Base-by-base conservation (phyloP, 2,329 filamentous ascomycete genomes). In the Pseudophaeomoniella oleicola region DNA sequence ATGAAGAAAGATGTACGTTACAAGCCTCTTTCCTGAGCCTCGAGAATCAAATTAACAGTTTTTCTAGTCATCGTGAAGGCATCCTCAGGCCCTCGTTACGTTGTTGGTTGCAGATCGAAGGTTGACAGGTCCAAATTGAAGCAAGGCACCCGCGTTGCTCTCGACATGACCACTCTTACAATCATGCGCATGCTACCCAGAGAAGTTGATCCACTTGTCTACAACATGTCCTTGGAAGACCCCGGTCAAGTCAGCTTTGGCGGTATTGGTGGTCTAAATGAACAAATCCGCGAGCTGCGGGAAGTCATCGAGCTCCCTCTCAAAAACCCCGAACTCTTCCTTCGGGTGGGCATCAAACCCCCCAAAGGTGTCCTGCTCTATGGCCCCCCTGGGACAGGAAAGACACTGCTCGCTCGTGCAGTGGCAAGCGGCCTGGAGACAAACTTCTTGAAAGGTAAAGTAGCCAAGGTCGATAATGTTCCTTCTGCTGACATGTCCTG, bases 131-230 rank as follows among this genome's bases (percentile, higher is more conserved):
- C 71, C 44, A 96, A 94, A 70, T 68, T 98, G 57, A 98, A 96
- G 73, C 90, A 98, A 64, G 92, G 92, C 51, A 94, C 88, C 17
- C 84, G 90, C 54, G 90, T 98, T 38, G 88, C 90, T 19, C 78
- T 98, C 41, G 90, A 98, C 55, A 98, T 98, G 90, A 98, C 90
- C 36, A 98, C 90, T 14, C 81, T 98, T 49, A 98, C 90, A 42
- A 98, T 98, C 62, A 98, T 98, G 90, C 84, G 90, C 54, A 98
- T 98, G 90, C 72, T 98, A 33, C 92, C 90, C 41, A 81, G 90
- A 59, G 90, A 98, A 67, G 92, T 98, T 56, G 90, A 98, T 56
- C 90, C 90, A 14, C 71, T 98, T 48, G 90, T 98, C 49, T 98
- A 98, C 74, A 98, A 98, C 70, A 98, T 98, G 90, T 98, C 90